Conservation (phyloP, 2,329 filamentous ascomycete species). For the Knoxdaviesia proteae region DNA sequence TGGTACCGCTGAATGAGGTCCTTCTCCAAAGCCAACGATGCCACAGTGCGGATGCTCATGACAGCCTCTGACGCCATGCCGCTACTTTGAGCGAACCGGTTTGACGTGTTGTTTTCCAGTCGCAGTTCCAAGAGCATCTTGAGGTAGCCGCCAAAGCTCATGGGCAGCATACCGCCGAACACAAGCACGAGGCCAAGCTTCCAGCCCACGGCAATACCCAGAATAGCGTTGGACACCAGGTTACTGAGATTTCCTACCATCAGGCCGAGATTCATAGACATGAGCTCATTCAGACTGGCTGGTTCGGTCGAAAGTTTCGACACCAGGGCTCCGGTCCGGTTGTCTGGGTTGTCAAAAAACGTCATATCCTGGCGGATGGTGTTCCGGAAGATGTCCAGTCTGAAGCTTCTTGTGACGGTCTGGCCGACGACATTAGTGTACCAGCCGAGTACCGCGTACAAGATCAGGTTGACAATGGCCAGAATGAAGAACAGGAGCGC, state of each 20-base stretch:
- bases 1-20: slow-evolving; percentile 18
- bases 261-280: slow-evolving; percentile 25
- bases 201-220: slow-evolving; percentile 26
- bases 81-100: slow-evolving; percentile 24
- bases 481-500: slow-evolving; percentile 35
- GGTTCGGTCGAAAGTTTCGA: slow-evolving; percentile 17
- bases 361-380: slow-evolving; percentile 33
- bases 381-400: slow-evolving; percentile 23
- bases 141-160: slow-evolving; percentile 23
- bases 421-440: slow-evolving; percentile 16
- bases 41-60: slow-evolving; percentile 25
- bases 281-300: slow-evolving; percentile 26
- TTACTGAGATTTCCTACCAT: slow-evolving; percentile 25
- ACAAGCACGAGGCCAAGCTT: slow-evolving; percentile 26
- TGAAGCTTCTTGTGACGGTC: slow-evolving; percentile 14
- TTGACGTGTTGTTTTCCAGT: slow-evolving; percentile 21
- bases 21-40: slow-evolving; percentile 23
- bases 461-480: slow-evolving; percentile 22
- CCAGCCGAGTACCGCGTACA: slow-evolving; percentile 19
- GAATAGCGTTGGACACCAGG: slow-evolving; percentile 20
- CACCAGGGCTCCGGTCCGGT: slow-evolving; percentile 18
- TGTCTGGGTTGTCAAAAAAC: slow-evolving; percentile 19
- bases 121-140: slow-evolving; percentile 26
- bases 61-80: slow-evolving; percentile 27
- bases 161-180: slow-evolving; percentile 22